Base-by-base conservation (phyloP, 2,329 filamentous ascomycete species). In the Daldinia eschscholtzii region DNA sequence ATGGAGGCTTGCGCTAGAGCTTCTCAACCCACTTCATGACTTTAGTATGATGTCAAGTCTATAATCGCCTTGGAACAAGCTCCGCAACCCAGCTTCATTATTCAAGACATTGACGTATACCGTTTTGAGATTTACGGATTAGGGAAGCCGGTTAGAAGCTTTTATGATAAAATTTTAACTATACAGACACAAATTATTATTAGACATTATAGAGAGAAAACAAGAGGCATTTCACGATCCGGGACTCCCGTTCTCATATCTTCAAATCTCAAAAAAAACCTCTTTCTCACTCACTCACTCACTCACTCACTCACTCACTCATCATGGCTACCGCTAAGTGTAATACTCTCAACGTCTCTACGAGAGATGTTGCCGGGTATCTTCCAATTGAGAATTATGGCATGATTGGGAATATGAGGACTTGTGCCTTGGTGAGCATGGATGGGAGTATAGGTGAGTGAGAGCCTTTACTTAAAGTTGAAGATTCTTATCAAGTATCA, bases 381-480 rank as follows among this genome's bases (percentile, higher is more conserved):
- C 82, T 88, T 30, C 86, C 86, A 53, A 92, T 93, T 71, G 91
- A 93, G 76, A 88, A 93, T 79, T 93, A 93, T 83, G 92, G 92
- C 62, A 86, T 94, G 79, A 92, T 94, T 74, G 92, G 92, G 26
- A 93, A 93, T 76, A 93, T 94, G 91, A 87, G 90, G 74, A 94
- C 91, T 0, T 92, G 90, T 81, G 91, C 91, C 13, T 82, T 93
- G n/a, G 86, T 92, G 23, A 91, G 90, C 71, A 91, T 92, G 76
- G 89, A 91, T 75, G 91, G 91, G 26, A 91, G 90, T 71, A 80
- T 94, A 64, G 75, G 76, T 77, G 71, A 44, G 71, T 35, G n/a
- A 64, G 57, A 12, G 39, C 12, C 20, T 13, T 35, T 50, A 44
- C 33, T 10, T 6, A 12, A 26, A 35, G 15, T 28, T 30, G 53